phyloP scores from a whole-genome alignment of 352 stramenopile species.

The Phytophthora meadii region DNA sequence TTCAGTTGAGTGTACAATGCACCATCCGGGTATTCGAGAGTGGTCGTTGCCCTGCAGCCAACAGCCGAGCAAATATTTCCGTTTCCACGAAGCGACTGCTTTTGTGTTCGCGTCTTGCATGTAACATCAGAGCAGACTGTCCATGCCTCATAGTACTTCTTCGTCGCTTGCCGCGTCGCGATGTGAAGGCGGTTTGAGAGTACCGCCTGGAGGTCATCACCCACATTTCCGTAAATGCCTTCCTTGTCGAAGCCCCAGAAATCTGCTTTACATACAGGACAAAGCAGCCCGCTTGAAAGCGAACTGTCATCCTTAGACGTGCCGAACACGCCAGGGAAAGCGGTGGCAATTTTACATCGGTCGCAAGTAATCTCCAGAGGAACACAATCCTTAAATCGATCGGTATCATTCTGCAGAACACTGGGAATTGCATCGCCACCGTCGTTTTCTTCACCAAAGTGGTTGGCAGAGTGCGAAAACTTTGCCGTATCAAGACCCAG shows the following conservation, averaged over 20 bases:
- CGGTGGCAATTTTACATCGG: conserved; percentile 64
- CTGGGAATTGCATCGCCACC: conserved; percentile 87
- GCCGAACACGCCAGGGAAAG: conserved; percentile 80
- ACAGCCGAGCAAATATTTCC: conserved; percentile 93
- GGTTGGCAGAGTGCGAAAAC: conserved; percentile 88
- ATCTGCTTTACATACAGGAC: conserved; percentile 73
- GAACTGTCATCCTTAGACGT: conserved; percentile 43
- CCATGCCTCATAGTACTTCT: conserved; percentile 91
- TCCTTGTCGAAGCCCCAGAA: conserved; percentile 88
- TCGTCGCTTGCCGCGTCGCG: conserved; percentile 78
- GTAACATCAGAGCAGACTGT: conserved; percentile 95
- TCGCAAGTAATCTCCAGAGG: conserved; percentile 80
- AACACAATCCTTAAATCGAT: conserved; percentile 90
- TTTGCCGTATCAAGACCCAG: conserved; percentile 97
- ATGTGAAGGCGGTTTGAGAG: conserved; percentile 88
- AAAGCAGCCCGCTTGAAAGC: conserved; percentile 65
- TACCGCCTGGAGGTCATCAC: conserved; percentile 75
- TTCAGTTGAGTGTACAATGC: conserved; percentile 97
- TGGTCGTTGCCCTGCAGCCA: conserved; percentile 93
- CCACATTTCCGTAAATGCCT: conserved; percentile 74
- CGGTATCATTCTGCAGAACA: conserved; percentile 86
- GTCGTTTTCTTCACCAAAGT: conserved; percentile 88
- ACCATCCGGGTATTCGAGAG: conserved; percentile 90
- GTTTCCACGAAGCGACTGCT: conserved; percentile 93
- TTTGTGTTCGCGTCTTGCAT: conserved; percentile 95